A percentile compares a stretch with the other conserved stretches of the same genome.
These are phyloP conservation scores for Scheffersomyces segobiensis DNA, from an alignment of 1,139 yeast genomes.

Conservation along the genomic window DNA sequence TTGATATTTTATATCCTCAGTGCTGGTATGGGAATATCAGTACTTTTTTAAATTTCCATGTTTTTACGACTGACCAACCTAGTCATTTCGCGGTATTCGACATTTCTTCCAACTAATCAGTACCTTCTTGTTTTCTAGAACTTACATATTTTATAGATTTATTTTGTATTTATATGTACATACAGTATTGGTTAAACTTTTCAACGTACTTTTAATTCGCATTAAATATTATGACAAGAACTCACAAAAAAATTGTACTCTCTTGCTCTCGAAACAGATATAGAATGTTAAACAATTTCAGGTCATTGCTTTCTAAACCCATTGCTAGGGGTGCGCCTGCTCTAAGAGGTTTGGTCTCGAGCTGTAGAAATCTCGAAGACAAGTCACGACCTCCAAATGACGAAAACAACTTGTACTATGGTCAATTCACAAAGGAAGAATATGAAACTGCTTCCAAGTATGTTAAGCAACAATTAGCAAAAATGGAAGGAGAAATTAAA, in stretches of 20 bases:
- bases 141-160: neutral
- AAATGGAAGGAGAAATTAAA: constrained; percentile 38
- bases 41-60: neutral
- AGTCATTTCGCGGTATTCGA: neutral
- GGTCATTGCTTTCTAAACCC: neutral
- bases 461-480: constrained; percentile 34
- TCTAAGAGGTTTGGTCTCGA: neutral
- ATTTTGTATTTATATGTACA: neutral
- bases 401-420: constrained; percentile 29
- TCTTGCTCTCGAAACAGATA: neutral
- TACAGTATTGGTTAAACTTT: neutral
- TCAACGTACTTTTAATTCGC: neutral
- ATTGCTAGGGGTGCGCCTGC: neutral
- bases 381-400: constrained; percentile 16
- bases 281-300: neutral
- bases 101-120: neutral
- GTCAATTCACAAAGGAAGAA: constrained; percentile 42
- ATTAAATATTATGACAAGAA: too few relatives aligned
- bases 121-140: neutral
- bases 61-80: neutral
- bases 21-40: neutral
- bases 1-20: neutral
- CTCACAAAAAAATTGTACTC: too few relatives aligned
- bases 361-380: neutral
- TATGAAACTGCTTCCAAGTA: constrained; percentile 40